Conservation (phyloP, 768 basidiomycete species). For the Amanita fuliginea region DNA sequence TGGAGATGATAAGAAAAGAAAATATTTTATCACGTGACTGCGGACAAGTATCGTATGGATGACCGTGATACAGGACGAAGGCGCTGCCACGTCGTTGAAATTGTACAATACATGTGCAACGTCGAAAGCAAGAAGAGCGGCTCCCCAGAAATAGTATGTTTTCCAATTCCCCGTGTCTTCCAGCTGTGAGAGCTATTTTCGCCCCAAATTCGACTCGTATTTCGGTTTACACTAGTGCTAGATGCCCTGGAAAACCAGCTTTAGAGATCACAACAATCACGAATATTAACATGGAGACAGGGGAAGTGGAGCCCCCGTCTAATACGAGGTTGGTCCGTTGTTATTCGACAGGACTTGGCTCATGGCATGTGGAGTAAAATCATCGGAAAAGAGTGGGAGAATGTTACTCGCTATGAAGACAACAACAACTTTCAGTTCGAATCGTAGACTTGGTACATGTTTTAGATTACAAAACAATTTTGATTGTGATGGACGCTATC, state of each 20-base stretch:
- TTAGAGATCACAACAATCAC: constrained; percentile 60
- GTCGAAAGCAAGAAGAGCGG: constrained; percentile 15
- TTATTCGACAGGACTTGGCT: not conserved
- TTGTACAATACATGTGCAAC: constrained; percentile 62
- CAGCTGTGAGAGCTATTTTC: constrained; percentile 37
- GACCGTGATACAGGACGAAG: not conserved
- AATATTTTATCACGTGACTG: constrained; percentile 10
- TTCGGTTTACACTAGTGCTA: constrained; percentile 14
- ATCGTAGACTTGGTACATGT: not conserved
- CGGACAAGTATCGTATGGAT: not conserved
- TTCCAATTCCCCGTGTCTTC: constrained; percentile 68
- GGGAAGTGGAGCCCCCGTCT: constrained; percentile 40
- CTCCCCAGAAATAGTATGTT: constrained; percentile 39
- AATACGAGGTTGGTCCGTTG: constrained; percentile 24
- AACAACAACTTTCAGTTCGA: not conserved
- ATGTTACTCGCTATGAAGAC: constrained; percentile 1
- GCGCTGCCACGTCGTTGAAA: constrained; percentile 53
- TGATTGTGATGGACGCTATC: too few relatives aligned
- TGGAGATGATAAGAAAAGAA: constrained; percentile 11
- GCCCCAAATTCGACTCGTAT: too few relatives aligned
- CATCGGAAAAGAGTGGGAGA: constrained; percentile 1
- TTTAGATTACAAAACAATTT: too few relatives aligned
- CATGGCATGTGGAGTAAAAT: not conserved
- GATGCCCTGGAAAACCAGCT: constrained; percentile 55
- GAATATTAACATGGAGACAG: constrained; percentile 32